Conservation (phyloP, 2,329 filamentous ascomycete species). For the Basipetospora sp. region DNA sequence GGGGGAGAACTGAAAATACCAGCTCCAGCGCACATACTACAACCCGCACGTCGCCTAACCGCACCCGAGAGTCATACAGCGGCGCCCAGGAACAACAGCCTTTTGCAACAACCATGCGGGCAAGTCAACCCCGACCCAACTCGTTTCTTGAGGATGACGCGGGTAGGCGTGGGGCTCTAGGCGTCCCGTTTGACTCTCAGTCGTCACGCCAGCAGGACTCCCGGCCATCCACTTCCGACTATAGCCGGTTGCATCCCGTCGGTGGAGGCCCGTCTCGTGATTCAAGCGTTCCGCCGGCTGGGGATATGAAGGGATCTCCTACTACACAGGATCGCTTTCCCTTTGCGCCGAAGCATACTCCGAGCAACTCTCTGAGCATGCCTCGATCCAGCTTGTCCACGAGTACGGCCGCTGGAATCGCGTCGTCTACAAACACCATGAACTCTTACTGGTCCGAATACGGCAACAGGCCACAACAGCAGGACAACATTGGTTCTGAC, state of each 20-base stretch:
- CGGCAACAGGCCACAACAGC: too few relatives aligned
- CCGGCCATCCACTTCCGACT: constrained; percentile 1
- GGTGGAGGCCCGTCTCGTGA: constrained; percentile 30
- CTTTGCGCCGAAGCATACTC: constrained; percentile 22
- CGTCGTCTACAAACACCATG: too few relatives aligned
- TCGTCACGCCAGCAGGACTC: constrained; percentile 1
- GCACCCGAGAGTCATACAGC: constrained; percentile 1
- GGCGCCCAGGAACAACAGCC: constrained; percentile 1
- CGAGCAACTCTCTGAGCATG: constrained; percentile 31
- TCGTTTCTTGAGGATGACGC: constrained; percentile 1
- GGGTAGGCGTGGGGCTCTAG: neutral
- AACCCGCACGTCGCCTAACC: neutral
- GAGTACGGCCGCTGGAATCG: too few relatives aligned
- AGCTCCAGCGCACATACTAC: too few relatives aligned
- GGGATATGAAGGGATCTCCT: constrained; percentile 34
- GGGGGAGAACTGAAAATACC: too few relatives aligned
- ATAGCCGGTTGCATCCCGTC: neutral
- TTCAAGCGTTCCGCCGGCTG: constrained; percentile 39
- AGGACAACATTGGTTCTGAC: too few relatives aligned
- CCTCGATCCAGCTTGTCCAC: too few relatives aligned
- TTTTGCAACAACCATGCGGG: too few relatives aligned
- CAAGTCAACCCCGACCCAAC: too few relatives aligned
- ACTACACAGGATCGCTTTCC: constrained; percentile 12
- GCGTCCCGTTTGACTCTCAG: too few relatives aligned
- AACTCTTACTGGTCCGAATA: too few relatives aligned